phyloP scores from a whole-genome alignment of 164 flowering plant genomes.

The Brasenia schreberi region DNA sequence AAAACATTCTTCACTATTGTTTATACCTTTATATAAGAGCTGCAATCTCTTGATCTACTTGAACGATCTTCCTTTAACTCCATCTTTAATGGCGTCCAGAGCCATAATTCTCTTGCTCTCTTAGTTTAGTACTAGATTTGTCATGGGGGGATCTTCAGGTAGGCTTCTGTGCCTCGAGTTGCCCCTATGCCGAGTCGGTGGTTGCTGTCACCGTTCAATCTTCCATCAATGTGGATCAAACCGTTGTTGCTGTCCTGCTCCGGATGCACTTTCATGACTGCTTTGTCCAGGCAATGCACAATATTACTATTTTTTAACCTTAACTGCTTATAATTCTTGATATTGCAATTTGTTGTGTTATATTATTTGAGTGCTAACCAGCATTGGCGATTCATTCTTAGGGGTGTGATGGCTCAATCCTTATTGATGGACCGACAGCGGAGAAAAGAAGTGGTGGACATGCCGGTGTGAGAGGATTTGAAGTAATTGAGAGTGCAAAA shows the following conservation, averaged over 20 bases:
- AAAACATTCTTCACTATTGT: not conserved
- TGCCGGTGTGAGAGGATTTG: slow-evolving; percentile 23
- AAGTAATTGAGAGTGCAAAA: slow-evolving; percentile 48
- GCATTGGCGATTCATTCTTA: not conserved
- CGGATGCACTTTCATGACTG: slow-evolving; percentile 67
- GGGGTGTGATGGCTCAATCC: slow-evolving; percentile 63
- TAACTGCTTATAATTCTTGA: not conserved
- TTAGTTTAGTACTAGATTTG: not conserved
- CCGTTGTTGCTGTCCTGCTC: slow-evolving; percentile 37
- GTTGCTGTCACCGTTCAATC: slow-evolving; percentile 21
- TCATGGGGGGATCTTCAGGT: slow-evolving; percentile 5
- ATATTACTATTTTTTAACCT: not conserved
- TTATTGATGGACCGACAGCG: slow-evolving; percentile 26
- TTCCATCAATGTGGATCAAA: slow-evolving; percentile 17
- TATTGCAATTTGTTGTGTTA: not conserved
- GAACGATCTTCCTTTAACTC: not conserved
- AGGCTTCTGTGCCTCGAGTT: slow-evolving; percentile 33
- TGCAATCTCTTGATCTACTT: not conserved
- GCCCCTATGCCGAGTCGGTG: slow-evolving; percentile 35
- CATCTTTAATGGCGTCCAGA: not conserved
- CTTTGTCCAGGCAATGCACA: slow-evolving; percentile 21
- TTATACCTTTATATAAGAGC: not conserved
- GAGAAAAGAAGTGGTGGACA: slow-evolving; percentile 39
- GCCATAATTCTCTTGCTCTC: not conserved
- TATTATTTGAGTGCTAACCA: not conserved